These are phyloP conservation scores for Pichia cactophila DNA, from an alignment of 1,139 yeast species.

Conservation along the genomic window DNA sequence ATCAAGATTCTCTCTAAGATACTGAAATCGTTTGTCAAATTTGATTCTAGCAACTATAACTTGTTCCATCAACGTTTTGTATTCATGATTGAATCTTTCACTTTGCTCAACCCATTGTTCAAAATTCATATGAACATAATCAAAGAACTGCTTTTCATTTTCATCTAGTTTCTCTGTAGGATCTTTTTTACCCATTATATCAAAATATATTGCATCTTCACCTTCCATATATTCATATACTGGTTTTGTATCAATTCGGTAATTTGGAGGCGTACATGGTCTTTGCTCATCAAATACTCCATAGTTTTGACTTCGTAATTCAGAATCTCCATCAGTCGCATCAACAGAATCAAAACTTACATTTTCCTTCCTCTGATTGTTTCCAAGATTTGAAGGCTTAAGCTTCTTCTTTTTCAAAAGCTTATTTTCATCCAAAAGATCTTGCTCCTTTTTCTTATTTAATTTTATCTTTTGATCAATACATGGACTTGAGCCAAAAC, in stretches of 20 bases:
- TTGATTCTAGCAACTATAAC: constrained; percentile 33
- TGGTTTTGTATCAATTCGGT: constrained; percentile 9
- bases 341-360: constrained; percentile 4
- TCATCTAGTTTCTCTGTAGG: constrained; percentile 7
- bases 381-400: neutral
- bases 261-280: constrained; percentile 12
- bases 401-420: neutral
- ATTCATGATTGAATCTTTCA: constrained; percentile 26
- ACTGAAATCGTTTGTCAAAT: constrained; percentile 33
- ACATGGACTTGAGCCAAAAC: constrained; percentile 12
- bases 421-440: neutral
- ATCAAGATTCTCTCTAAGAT: constrained; percentile 27
- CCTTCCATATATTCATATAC: constrained; percentile 15
- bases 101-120: constrained; percentile 34
- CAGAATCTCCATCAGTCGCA: constrained; percentile 10
- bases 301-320: neutral
- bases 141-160: constrained; percentile 17
- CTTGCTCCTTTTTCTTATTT: neutral
- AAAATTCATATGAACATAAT: constrained; percentile 26
- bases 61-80: constrained; percentile 28
- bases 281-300: constrained; percentile 1
- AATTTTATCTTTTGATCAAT: constrained; percentile 5
- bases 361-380: constrained; percentile 1
- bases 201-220: constrained; percentile 12
- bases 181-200: constrained; percentile 13